phyloP scores from a whole-genome alignment of 2,329 filamentous ascomycete genomes.

The Aspergillus novoparasiticus region DNA sequence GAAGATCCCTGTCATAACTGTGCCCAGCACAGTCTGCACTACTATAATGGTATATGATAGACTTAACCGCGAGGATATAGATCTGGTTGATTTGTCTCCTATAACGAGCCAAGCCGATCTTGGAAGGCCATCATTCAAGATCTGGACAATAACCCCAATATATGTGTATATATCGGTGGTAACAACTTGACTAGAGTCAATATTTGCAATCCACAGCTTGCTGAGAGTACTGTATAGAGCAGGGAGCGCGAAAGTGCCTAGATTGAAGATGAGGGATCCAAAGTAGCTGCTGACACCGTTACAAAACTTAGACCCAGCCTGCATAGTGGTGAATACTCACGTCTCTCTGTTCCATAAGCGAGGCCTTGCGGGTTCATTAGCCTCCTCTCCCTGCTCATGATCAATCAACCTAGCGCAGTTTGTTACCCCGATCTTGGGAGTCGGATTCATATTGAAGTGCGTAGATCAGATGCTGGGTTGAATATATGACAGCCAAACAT shows the following conservation, averaged over 20 bases:
- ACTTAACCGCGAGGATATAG: slow-evolving; percentile 53
- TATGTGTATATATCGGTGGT: slow-evolving; percentile 71
- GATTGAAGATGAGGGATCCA: slow-evolving; percentile 65
- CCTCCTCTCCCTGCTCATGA: too few species aligned
- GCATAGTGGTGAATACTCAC: too few species aligned
- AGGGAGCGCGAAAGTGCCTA: slow-evolving; percentile 64
- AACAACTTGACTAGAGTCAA: slow-evolving; percentile 64
- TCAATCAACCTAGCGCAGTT: too few species aligned
- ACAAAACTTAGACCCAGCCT: too few species aligned
- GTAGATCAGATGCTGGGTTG: too few species aligned
- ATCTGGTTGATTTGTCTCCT: slow-evolving; percentile 62
- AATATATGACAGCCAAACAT: too few species aligned
- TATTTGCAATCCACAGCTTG: slow-evolving; percentile 69
- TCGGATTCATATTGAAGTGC: too few species aligned
- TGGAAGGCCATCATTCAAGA: slow-evolving; percentile 72
- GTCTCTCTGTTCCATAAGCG: too few species aligned
- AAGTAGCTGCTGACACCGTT: slow-evolving; percentile 44
- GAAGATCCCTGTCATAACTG: slow-evolving; percentile 64
- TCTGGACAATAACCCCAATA: slow-evolving; percentile 67
- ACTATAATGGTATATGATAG: slow-evolving; percentile 63
- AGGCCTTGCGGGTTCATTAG: too few species aligned
- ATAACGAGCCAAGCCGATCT: slow-evolving; percentile 70
- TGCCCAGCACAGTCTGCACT: slow-evolving; percentile 58
- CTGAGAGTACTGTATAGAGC: slow-evolving; percentile 68
- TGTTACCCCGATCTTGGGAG: too few species aligned